Percentiles rank a stretch among this genome's conserved stretches.
Conservation (phyloP, 2,329 filamentous ascomycete species). For the Fusarium sp. region DNA sequence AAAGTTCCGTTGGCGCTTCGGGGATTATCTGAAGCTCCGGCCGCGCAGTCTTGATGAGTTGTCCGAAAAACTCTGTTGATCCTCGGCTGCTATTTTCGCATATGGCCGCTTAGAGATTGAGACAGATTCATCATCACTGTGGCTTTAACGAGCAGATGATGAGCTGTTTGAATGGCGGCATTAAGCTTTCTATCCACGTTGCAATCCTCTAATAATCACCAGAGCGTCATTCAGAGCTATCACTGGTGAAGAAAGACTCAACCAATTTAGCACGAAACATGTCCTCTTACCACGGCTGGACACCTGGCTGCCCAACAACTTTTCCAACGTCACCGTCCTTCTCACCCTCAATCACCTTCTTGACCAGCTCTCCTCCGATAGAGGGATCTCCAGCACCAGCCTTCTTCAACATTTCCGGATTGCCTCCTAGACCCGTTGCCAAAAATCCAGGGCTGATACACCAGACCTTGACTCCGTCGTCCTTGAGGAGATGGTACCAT, state of each 20-base stretch:
- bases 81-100: not conserved
- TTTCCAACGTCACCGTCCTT: conserved; percentile 56
- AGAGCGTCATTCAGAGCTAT: not conserved
- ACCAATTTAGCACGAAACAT: not conserved
- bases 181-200: not conserved
- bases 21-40: not conserved
- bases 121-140: conserved; percentile 33
- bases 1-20: not conserved
- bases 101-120: not conserved
- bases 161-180: not conserved
- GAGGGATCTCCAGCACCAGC: conserved; percentile 51
- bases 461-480: conserved; percentile 64
- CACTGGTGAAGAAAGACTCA: not conserved
- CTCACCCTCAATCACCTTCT: conserved; percentile 55
- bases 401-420: conserved; percentile 46
- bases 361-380: conserved; percentile 53
- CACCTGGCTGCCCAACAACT: conserved; percentile 46
- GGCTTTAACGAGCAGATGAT: conserved; percentile 19
- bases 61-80: not conserved
- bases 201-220: not conserved
- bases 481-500: conserved; percentile 57
- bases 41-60: conserved; percentile 1
- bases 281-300: conserved; percentile 48
- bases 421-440: conserved; percentile 58
- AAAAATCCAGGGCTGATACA: conserved; percentile 61